Evolutionary conservation across 2,329 filamentous ascomycete genomes (phyloP), one percentile per base, ranked within the genome.

Genomic region (Beauveria caledonica): DNA sequence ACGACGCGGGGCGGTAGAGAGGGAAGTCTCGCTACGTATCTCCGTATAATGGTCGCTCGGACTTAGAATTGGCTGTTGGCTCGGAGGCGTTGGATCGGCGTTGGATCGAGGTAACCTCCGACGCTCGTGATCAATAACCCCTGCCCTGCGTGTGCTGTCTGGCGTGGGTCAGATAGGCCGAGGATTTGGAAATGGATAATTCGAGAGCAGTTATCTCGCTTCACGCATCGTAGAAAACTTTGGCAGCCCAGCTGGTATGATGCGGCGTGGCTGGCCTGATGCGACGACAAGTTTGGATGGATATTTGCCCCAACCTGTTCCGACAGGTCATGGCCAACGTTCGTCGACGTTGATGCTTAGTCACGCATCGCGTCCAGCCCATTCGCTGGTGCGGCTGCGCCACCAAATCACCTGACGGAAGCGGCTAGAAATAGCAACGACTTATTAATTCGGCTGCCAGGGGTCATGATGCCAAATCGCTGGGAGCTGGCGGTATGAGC

Each of bases 321-420:
- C 25, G 21, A 46, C 19, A 46, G 39, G 57, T 39, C 33, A 56
- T 60, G 45, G 25, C 40, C 52, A 60, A 60, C 36, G 58, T 39
- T 52, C 6, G 25, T 25, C 45, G 56, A 58, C 36, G 56, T 21
- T 21, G 5, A 1, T 60, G 58, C 51, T 60, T 60, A 60, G 58
- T 60, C 58, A 60, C 51, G 6, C 33, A 17, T 13, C 33, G 19
- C 9, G 49, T 10, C 10, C 21, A 10, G 15, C 19, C 29, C 11
- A 29, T 6, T 9, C 5, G 23, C 25, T 29, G 23, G 44, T 58
- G 27, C 25, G 40, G 25, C 15, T 40, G 19, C 17, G 27, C 36
- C 39, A 40, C 25, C 40, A 55, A 33, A 51, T 60, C 58, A 60
- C 58, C 51, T 60, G 58, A 60, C 58, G 51, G 58, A 60, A 60